A percentile compares a stretch with the other conserved stretches of the same genome.
phyloP scores from a whole-genome alignment of 179 eudicot species.

The Carnegiea gigantea region DNA sequence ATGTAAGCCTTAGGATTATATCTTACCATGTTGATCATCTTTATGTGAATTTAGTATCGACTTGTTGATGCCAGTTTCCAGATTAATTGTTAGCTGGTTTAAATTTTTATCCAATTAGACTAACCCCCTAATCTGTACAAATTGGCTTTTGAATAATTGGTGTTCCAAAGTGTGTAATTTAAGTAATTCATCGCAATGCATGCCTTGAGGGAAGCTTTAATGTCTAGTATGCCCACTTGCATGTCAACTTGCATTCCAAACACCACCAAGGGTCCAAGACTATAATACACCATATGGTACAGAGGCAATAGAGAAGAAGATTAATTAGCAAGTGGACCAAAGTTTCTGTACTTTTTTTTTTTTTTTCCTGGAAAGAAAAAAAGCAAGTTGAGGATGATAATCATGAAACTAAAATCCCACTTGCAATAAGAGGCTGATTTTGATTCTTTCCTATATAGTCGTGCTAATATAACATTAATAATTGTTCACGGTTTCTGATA shows the following conservation, averaged over 20 bases:
- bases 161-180: not conserved
- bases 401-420: constrained; percentile 10
- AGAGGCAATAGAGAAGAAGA: not conserved
- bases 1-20: too few relatives aligned
- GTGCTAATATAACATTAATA: not conserved
- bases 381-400: constrained; percentile 14
- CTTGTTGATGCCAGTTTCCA: too few relatives aligned
- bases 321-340: constrained; percentile 17
- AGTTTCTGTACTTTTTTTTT: not conserved
- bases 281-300: constrained; percentile 6
- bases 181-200: not conserved
- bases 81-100: not conserved
- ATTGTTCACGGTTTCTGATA: not conserved
- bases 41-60: too few relatives aligned
- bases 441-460: not conserved
- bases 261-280: constrained; percentile 2
- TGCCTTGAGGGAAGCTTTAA: not conserved
- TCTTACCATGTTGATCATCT: too few relatives aligned
- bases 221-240: constrained; percentile 13
- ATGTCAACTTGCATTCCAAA: constrained; percentile 22
- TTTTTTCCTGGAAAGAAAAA: not conserved
- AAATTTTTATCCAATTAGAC: not conserved
- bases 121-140: not conserved
- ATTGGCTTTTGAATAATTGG: not conserved
- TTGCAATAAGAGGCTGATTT: not conserved